Base-by-base conservation (phyloP, 495 filamentous ascomycete species). In the Annulohypoxylon nitens region DNA sequence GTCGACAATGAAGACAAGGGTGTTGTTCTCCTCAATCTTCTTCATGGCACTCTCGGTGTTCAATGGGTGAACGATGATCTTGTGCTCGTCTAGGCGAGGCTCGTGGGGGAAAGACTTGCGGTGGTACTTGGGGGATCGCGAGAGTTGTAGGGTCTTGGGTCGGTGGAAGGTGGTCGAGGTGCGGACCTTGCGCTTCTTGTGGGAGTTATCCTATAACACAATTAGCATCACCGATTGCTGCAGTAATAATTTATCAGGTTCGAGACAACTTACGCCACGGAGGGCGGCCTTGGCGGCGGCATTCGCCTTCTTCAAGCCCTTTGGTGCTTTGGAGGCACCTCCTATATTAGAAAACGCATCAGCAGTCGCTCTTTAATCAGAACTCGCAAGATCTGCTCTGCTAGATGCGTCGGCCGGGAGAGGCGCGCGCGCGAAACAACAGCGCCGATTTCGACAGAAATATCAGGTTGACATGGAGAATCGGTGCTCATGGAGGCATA, bases 1-100 rank as follows among this genome's bases (percentile, higher is more conserved):
- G 76, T 99, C 93, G 79, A 97, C 94, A 80, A 98, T 97, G 88
- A 99, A 98, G 76, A 98, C 97, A 23, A 98, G 88, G 77, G 96
- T 97, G 90, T 99, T 97, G 90, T 98, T 93, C 92, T 98, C 96
- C 90, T 98, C 97, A 74, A 98, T 97, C 92, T 97, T 98, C 93
- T 99, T 99, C 93, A 99, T 97, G 79, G 96, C 97, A 75, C 91
- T 93, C 90, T 99, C 96, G 61, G 96, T 98, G 89, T 99, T 99
- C 70, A 99, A 88, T 57, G 89, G 89, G 87, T 92, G 89, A 73
- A 93, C 86, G 78, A 95, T 89, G 78, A 94, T 88, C 75, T 96
- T 95, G 89, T 92, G 90, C 85, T 93, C 92, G 84, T 99, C 96
- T 80, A 98, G 91, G 73, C 93, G 93, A 76, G 95, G 91, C 76